phyloP scores from a whole-genome alignment of 495 filamentous ascomycete species.

The Bombardia bombarda region DNA sequence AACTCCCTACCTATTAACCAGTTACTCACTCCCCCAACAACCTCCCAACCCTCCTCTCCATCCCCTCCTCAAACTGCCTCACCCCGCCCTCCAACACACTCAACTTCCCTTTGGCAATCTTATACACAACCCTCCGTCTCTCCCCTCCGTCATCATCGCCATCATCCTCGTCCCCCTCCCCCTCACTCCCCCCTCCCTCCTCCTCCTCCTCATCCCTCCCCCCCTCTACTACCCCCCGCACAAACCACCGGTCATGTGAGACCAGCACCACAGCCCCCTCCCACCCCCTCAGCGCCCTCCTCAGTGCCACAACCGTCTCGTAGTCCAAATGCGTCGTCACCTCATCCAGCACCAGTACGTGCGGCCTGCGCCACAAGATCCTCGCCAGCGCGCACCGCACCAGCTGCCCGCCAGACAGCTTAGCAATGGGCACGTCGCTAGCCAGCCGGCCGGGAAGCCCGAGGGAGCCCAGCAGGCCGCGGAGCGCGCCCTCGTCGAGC shows the following conservation, averaged over 20 bases:
- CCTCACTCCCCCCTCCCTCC: slow-evolving; percentile 37
- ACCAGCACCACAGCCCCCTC: slow-evolving; percentile 65
- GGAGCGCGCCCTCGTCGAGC: slow-evolving; percentile 53
- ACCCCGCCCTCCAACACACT: slow-evolving; percentile 50
- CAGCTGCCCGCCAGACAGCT: slow-evolving; percentile 69
- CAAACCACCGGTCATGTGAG: slow-evolving; percentile 70
- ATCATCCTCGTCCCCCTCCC: slow-evolving; percentile 27
- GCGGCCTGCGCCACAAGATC: slow-evolving; percentile 58
- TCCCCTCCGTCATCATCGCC: slow-evolving; percentile 29
- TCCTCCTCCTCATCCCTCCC: slow-evolving; percentile 44
- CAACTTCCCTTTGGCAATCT: slow-evolving; percentile 50
- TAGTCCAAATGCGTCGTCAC: slow-evolving; percentile 81
- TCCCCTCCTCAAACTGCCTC: slow-evolving; percentile 52
- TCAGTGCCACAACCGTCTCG: slow-evolving; percentile 63
- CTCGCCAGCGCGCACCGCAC: slow-evolving; percentile 68
- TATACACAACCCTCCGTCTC: slow-evolving; percentile 51
- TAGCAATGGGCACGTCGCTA: slow-evolving; percentile 59
- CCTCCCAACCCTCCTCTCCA: slow-evolving; percentile 52
- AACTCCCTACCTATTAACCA: neutral
- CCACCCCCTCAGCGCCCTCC: slow-evolving; percentile 54
- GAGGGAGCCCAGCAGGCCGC: slow-evolving; percentile 54
- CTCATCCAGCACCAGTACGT: slow-evolving; percentile 73
- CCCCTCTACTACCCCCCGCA: slow-evolving; percentile 62
- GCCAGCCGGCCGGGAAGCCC: slow-evolving; percentile 58
- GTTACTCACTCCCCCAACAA: slow-evolving; percentile 20